phyloP scores from a whole-genome alignment of 2,329 filamentous ascomycete genomes.

The Aspergillus tanneri region DNA sequence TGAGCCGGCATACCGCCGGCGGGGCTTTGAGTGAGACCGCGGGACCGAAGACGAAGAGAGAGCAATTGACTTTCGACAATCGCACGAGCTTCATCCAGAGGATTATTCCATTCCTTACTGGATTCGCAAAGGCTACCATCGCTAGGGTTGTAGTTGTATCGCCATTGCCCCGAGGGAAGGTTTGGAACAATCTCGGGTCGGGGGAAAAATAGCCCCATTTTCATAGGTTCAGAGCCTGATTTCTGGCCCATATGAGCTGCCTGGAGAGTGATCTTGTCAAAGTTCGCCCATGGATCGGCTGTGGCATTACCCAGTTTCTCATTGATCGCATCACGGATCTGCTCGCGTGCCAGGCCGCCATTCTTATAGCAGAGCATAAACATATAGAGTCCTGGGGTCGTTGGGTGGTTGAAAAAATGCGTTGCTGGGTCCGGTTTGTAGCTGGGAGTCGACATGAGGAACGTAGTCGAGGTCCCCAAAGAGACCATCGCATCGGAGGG shows the following conservation, averaged over 20 bases:
- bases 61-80: slow-evolving; percentile 96
- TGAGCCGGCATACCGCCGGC: slow-evolving; percentile 67
- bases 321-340: slow-evolving; percentile 79
- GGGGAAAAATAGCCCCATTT: slow-evolving; percentile 91
- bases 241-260: slow-evolving; percentile 68
- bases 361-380: slow-evolving; percentile 99
- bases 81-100: slow-evolving; percentile 71
- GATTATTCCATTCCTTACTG: slow-evolving; percentile 54
- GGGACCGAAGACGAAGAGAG: slow-evolving; percentile 81
- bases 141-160: slow-evolving; percentile 62
- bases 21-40: slow-evolving; percentile 66
- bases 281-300: slow-evolving; percentile 68
- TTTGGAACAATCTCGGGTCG: slow-evolving; percentile 96
- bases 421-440: slow-evolving; percentile 89
- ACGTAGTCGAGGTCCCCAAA: slow-evolving; percentile 91
- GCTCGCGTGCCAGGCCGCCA: slow-evolving; percentile 86
- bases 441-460: slow-evolving; percentile 92
- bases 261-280: slow-evolving; percentile 70
- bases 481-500: slow-evolving; percentile 92
- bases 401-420: slow-evolving; percentile 98
- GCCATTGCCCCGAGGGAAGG: slow-evolving; percentile 80
- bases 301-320: slow-evolving; percentile 43
- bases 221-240: slow-evolving; percentile 60
- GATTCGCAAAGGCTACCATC: slow-evolving; percentile 56
- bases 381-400: slow-evolving; percentile 89